Evolutionary conservation across 306 rosid species (phyloP).

Genomic region (Pterocarpus macrocarpus): DNA sequence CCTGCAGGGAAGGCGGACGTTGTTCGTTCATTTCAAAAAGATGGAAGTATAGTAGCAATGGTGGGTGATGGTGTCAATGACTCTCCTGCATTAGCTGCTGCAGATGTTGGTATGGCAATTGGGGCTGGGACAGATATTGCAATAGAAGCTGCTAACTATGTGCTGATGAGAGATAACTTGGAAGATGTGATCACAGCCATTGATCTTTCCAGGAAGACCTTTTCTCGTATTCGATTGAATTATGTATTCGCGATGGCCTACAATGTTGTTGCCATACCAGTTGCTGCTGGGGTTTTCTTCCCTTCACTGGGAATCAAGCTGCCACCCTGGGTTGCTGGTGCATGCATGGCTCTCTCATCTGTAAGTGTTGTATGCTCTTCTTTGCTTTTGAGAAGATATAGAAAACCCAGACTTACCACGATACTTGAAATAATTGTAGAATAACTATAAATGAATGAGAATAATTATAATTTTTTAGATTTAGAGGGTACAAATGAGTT

Average conservation of each 20-base stretch:
- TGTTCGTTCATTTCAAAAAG: slow-evolving; percentile 70
- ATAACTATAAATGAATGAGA: slow-evolving; percentile 48
- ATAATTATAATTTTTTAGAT: slow-evolving; percentile 24
- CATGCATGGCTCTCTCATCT: slow-evolving; percentile 93
- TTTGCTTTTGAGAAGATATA: slow-evolving; percentile 77
- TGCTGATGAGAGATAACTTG: slow-evolving; percentile 86
- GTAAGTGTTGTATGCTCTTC: slow-evolving; percentile 91
- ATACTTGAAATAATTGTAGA: slow-evolving; percentile 86
- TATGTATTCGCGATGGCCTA: slow-evolving; percentile 92
- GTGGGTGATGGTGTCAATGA: slow-evolving; percentile 96
- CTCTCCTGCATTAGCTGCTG: slow-evolving; percentile 89
- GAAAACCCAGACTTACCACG: slow-evolving; percentile 81
- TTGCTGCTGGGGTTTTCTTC: slow-evolving; percentile 81
- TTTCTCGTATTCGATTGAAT: slow-evolving; percentile 74
- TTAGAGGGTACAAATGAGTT: slow-evolving; percentile 48
- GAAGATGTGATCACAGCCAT: slow-evolving; percentile 94
- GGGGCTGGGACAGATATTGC: slow-evolving; percentile 97
- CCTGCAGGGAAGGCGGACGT: slow-evolving; percentile 96
- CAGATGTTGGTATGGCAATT: slow-evolving; percentile 89
- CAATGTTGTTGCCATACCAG: slow-evolving; percentile 83
- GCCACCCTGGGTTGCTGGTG: slow-evolving; percentile 95
- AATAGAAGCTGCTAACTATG: slow-evolving; percentile 90
- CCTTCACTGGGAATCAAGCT: slow-evolving; percentile 73
- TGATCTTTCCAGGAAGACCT: slow-evolving; percentile 84
- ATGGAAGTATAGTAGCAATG: slow-evolving; percentile 87